A percentile compares a stretch with the other conserved stretches of the same genome.
phyloP scores from a whole-genome alignment of 1,284 basidiomycete genomes.

The Leccinum fuscescens region DNA sequence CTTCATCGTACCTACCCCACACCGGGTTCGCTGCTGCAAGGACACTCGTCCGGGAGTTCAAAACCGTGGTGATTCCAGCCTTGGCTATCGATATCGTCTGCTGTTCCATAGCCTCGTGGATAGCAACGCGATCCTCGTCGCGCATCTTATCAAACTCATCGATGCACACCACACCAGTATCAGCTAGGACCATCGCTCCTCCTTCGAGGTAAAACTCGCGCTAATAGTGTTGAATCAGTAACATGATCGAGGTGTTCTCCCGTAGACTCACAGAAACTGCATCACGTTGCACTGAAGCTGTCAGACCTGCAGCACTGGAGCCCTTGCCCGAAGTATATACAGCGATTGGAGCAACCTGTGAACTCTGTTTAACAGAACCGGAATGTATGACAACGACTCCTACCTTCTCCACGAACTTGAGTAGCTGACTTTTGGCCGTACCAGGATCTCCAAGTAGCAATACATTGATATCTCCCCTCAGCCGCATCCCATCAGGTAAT shows the following conservation, averaged over 20 bases:
- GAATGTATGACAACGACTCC: neutral
- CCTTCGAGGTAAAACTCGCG: conserved; percentile 99
- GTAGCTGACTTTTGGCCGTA: conserved; percentile 95
- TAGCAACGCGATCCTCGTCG: conserved; percentile 97
- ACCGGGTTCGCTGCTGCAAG: conserved; percentile 98
- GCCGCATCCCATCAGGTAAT: conserved; percentile 94
- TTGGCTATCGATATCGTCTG: conserved; percentile 99
- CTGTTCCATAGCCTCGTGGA: conserved; percentile 99
- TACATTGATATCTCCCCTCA: conserved; percentile 98
- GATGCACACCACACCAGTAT: conserved; percentile 98
- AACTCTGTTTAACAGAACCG: neutral
- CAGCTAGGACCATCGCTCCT: conserved; percentile 98
- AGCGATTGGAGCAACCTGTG: conserved; percentile 89
- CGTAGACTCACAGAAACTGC: conserved; percentile 71
- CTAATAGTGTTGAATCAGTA: conserved; percentile 40
- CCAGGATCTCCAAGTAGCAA: conserved; percentile 95
- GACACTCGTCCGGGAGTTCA: conserved; percentile 95
- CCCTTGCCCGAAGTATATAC: conserved; percentile 99
- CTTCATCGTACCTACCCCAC: conserved; percentile 98
- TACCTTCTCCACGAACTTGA: conserved; percentile 99
- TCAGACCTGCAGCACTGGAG: conserved; percentile 96
- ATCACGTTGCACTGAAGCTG: conserved; percentile 96
- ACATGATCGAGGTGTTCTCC: neutral
- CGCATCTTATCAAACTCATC: conserved; percentile 99
- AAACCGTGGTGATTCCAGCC: conserved; percentile 97